These are phyloP conservation scores for Cenchrus purpureus DNA, from an alignment of 176 grass and related monocot species.

Conservation along the genomic window DNA sequence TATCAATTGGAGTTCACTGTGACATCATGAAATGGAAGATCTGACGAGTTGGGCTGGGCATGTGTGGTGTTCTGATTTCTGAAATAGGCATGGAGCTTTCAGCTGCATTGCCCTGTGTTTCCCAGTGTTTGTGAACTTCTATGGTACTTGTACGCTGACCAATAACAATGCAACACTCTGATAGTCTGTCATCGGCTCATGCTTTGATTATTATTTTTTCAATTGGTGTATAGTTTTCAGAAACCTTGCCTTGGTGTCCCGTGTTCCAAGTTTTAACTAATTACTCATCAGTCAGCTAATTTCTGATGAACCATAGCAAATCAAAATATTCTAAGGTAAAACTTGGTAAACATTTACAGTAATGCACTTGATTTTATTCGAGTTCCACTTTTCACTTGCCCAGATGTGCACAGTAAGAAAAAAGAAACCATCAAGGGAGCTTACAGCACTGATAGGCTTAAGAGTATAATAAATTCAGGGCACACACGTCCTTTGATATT, in stretches of 20 bases:
- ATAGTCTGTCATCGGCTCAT: not conserved
- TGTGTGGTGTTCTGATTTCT: slow-evolving; percentile 38
- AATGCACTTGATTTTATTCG: not conserved
- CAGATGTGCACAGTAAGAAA: not conserved
- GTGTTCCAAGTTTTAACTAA: not conserved
- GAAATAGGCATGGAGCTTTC: not conserved
- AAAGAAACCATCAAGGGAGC: not conserved
- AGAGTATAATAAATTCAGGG: not conserved
- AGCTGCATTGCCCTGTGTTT: slow-evolving; percentile 19
- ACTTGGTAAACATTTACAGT: not conserved
- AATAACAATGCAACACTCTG: slow-evolving; percentile 36
- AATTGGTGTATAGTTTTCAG: not conserved
- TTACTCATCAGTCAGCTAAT: not conserved
- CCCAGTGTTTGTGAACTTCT: slow-evolving; percentile 32
- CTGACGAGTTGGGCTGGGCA: slow-evolving; percentile 21
- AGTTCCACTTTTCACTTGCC: not conserved
- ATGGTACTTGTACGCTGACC: slow-evolving; percentile 17
- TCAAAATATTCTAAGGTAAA: not conserved
- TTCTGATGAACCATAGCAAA: not conserved
- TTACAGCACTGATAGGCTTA: not conserved
- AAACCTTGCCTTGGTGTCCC: not conserved
- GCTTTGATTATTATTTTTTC: slow-evolving; percentile 10
- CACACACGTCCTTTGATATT: not conserved
- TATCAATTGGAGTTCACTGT: not conserved
- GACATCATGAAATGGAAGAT: not conserved